These are phyloP conservation scores for Vitis labrusca DNA, from an alignment of 164 flowering plant species.

Conservation along the genomic window DNA sequence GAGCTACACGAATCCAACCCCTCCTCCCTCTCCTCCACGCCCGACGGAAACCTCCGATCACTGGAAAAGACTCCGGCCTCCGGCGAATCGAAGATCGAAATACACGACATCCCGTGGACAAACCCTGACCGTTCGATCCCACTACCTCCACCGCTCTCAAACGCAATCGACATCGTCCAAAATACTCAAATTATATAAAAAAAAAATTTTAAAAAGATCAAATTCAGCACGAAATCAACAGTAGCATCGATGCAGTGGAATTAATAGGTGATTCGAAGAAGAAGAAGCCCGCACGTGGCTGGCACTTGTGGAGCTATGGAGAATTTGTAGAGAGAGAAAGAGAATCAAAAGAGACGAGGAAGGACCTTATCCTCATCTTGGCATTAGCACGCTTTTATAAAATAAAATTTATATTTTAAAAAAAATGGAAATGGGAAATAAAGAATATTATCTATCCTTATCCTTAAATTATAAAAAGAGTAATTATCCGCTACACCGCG, in stretches of 20 bases:
- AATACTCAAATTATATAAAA: not conserved
- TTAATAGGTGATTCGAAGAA: not conserved
- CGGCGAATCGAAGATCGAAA: constrained; percentile 21
- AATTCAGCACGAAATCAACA: too few species aligned
- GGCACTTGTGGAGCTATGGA: too few species aligned
- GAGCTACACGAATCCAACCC: constrained; percentile 30
- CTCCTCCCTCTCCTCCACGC: constrained; percentile 10
- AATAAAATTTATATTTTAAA: too few species aligned
- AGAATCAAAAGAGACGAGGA: not conserved
- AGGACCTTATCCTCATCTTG: not conserved
- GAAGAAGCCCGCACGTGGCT: too few species aligned
- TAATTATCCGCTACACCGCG: too few species aligned
- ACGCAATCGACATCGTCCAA: constrained; percentile 34
- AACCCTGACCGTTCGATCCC: constrained; percentile 29
- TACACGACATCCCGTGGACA: constrained; percentile 21
- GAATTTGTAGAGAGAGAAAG: not conserved
- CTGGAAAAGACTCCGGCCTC: constrained; percentile 7
- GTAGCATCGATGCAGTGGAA: too few species aligned
- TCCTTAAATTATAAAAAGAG: too few species aligned
- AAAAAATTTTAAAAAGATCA: too few species aligned
- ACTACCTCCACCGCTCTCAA: constrained; percentile 21
- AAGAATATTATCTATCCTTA: not conserved
- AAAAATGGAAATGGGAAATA: not conserved
- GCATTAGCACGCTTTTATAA: not conserved
- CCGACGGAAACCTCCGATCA: constrained; percentile 1